These are phyloP conservation scores for Fusarium verrucosum DNA, from an alignment of 2,329 filamentous ascomycete species.

Conservation along the genomic window DNA sequence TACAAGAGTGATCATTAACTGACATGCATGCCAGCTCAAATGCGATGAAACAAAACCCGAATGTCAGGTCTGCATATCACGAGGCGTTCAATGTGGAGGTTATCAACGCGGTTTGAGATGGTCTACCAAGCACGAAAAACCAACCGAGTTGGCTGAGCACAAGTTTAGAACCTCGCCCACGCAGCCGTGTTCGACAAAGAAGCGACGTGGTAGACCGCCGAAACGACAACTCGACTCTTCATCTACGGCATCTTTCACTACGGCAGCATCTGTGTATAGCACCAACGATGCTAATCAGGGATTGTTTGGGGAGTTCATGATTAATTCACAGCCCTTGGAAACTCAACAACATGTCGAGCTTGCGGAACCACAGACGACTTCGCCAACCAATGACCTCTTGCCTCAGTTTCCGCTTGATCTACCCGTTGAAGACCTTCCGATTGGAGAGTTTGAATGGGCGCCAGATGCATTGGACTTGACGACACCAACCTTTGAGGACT, in stretches of 20 bases:
- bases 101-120: constrained; percentile 36
- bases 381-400: not conserved
- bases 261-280: not conserved
- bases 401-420: constrained; percentile 11
- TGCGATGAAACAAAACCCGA: constrained; percentile 40
- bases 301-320: constrained; percentile 19
- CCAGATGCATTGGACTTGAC: constrained; percentile 11
- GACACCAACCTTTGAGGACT: not conserved
- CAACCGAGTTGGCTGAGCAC: constrained; percentile 16
- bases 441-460: constrained; percentile 16
- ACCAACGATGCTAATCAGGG: constrained; percentile 4
- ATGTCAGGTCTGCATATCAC: constrained; percentile 35
- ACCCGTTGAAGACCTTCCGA: not conserved
- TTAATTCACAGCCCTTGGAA: not conserved
- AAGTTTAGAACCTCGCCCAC: constrained; percentile 9
- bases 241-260: constrained; percentile 3
- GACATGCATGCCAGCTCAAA: constrained; percentile 35
- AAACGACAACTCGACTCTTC: constrained; percentile 1
- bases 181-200: not conserved
- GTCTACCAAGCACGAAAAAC: constrained; percentile 38
- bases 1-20: not conserved
- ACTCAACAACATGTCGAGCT: not conserved
- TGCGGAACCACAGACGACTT: not conserved
- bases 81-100: constrained; percentile 38
- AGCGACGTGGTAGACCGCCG: constrained; percentile 24